phyloP scores from a whole-genome alignment of 805 yeast genomes.

The Saccharomycopsis guyanensis region DNA sequence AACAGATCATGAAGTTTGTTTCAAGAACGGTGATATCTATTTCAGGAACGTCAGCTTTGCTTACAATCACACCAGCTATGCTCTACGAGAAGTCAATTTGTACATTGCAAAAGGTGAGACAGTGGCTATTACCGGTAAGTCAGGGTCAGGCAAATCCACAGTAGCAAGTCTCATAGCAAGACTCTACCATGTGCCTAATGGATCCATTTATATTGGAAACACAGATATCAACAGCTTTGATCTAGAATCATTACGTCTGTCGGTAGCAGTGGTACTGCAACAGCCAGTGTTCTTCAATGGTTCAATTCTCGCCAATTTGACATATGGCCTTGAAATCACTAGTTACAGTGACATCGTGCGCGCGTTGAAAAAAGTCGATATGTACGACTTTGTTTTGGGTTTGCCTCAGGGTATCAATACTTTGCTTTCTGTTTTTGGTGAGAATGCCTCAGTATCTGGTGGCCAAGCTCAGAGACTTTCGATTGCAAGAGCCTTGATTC shows the following conservation, averaged over 20 bases:
- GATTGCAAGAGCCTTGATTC: slow-evolving; percentile 70
- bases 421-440: slow-evolving; percentile 35
- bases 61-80: slow-evolving; percentile 12
- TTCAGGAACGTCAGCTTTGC: slow-evolving; percentile 43
- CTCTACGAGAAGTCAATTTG: slow-evolving; percentile 39
- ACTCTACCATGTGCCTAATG: slow-evolving; percentile 37
- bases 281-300: slow-evolving; percentile 67
- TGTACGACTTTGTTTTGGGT: slow-evolving; percentile 45
- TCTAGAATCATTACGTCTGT: slow-evolving; percentile 40
- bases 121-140: slow-evolving; percentile 70
- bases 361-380: slow-evolving; percentile 39
- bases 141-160: slow-evolving; percentile 93
- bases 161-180: slow-evolving; percentile 48
- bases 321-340: slow-evolving; percentile 43
- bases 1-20: slow-evolving; percentile 23
- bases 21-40: slow-evolving; percentile 27
- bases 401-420: slow-evolving; percentile 58
- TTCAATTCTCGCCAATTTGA: slow-evolving; percentile 59
- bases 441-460: slow-evolving; percentile 52
- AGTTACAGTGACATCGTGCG: slow-evolving; percentile 28
- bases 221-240: slow-evolving; percentile 41
- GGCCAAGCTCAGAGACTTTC: slow-evolving; percentile 88
- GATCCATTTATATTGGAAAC: slow-evolving; percentile 39
- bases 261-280: slow-evolving; percentile 70
- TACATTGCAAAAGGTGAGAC: slow-evolving; percentile 38